Base-by-base conservation (phyloP, 345 rosid genomes). In the Salix udensis region DNA sequence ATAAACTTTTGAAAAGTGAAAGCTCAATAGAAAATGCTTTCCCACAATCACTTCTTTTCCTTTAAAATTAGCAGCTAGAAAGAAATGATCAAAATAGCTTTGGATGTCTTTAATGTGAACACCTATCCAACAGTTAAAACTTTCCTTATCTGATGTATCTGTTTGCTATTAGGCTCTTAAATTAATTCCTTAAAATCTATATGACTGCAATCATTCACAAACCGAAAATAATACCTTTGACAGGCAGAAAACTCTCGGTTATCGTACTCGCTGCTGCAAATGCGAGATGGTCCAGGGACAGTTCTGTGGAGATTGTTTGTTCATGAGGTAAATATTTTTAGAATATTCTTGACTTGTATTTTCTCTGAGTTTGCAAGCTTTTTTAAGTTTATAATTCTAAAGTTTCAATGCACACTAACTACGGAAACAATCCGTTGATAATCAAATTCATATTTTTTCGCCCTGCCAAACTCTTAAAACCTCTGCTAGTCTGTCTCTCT, bases 231-330 rank as follows among this genome's bases (percentile, higher is more conserved):
- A 21, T 75, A 26, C 62, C 62, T 72, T 76, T 66, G 28, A 50
- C 93, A 95, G 98, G 92, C 98, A 95, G 85, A 95, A 93, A 83
- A 95, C 98, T 62, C 96, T 93, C 2, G 98, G 98, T 64, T 67
- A 89, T 83, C 96, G 89, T 4, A 95, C 98, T 61, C 68, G 85
- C 64, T 93, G 98, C 85, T 46, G 88, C 82, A 16, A 87, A 69
- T 95, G 98, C 80, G 65, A 76, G 70, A 61, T 83, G 69, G 94
- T 88, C 23, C 90, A 83, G 73, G 97, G 97, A 78, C 98, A 95
- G 76, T 91, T 93, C 79, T 95, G 98, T 75, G 98, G 97, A 79
- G 98, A 93, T 85, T 95, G 98, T 84, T 80, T 95, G 86, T 90
- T 88, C 82, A 91, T 89, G 96, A 93, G 98, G 98, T 82, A 70